Conservation (phyloP, 2,329 filamentous ascomycete genomes). For the Epichloe coenophiala region DNA sequence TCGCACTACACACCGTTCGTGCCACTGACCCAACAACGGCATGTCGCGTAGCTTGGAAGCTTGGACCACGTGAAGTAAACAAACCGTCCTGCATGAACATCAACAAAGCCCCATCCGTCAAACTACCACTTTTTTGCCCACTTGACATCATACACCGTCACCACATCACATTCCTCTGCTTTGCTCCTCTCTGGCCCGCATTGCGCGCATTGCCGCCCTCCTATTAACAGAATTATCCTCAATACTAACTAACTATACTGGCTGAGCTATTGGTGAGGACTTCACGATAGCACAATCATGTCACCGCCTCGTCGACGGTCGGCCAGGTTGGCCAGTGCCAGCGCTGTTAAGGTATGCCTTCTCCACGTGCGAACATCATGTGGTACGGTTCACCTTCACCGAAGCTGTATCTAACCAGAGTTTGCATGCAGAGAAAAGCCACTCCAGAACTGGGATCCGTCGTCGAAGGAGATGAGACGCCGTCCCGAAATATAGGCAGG, state of each 20-base stretch:
- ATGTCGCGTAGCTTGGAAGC: not conserved
- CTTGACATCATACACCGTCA: slow-evolving; percentile 7
- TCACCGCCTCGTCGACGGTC: slow-evolving; percentile 30
- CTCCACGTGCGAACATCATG: slow-evolving; percentile 4
- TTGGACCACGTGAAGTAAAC: slow-evolving; percentile 12
- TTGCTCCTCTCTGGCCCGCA: slow-evolving; percentile 1
- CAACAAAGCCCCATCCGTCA: slow-evolving; percentile 7
- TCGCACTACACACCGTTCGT: not conserved
- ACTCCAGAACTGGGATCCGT: slow-evolving; percentile 27
- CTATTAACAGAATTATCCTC: not conserved
- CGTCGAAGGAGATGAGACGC: slow-evolving; percentile 28
- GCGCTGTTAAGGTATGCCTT: slow-evolving; percentile 22
- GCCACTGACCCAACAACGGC: not conserved
- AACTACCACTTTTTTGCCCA: slow-evolving; percentile 1
- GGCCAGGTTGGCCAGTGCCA: slow-evolving; percentile 28
- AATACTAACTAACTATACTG: not conserved
- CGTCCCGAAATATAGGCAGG: slow-evolving; percentile 14
- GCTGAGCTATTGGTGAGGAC: not conserved
- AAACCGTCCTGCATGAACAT: slow-evolving; percentile 11
- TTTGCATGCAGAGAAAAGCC: slow-evolving; percentile 15
- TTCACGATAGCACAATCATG: slow-evolving; percentile 15
- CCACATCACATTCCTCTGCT: slow-evolving; percentile 5
- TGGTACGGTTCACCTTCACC: not conserved
- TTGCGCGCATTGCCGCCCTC: slow-evolving; percentile 3
- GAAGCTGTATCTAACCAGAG: slow-evolving; percentile 1